phyloP scores from a whole-genome alignment of 129 eudicot genomes.

The Lonicera japonica region DNA sequence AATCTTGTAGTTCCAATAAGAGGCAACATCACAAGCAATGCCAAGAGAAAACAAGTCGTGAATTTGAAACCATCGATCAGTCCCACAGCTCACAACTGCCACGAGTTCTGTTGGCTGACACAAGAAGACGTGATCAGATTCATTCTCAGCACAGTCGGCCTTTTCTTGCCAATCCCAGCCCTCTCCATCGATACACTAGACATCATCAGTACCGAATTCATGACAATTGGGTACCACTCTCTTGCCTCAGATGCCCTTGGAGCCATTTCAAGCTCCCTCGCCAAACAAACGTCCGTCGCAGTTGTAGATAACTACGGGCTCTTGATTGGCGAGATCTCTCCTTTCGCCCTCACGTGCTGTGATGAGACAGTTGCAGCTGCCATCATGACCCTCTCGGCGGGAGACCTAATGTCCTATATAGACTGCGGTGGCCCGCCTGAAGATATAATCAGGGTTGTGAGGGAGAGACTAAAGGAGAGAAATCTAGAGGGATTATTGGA shows the following conservation, averaged over 20 bases:
- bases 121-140: slow-evolving; percentile 72
- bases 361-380: slow-evolving; percentile 71
- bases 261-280: slow-evolving; percentile 29
- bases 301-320: slow-evolving; percentile 53
- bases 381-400: slow-evolving; percentile 58
- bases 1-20: slow-evolving; percentile 75
- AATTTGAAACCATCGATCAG: slow-evolving; percentile 16
- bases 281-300: slow-evolving; percentile 63
- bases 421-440: slow-evolving; percentile 88
- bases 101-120: slow-evolving; percentile 74
- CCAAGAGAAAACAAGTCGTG: neutral
- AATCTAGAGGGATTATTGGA: slow-evolving; percentile 54
- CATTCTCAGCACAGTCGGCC: slow-evolving; percentile 63
- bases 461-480: slow-evolving; percentile 44
- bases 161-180: slow-evolving; percentile 51
- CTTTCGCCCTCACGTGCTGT: slow-evolving; percentile 51
- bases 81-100: slow-evolving; percentile 44
- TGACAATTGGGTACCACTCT: slow-evolving; percentile 43
- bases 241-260: slow-evolving; percentile 46
- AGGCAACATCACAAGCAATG: slow-evolving; percentile 26
- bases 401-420: slow-evolving; percentile 76
- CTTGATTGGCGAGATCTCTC: slow-evolving; percentile 75
- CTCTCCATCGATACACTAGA: slow-evolving; percentile 50
- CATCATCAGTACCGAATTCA: slow-evolving; percentile 39
- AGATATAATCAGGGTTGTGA: slow-evolving; percentile 46